phyloP scores from a whole-genome alignment of 2,329 filamentous ascomycete genomes.

The Colletotrichum karsti region DNA sequence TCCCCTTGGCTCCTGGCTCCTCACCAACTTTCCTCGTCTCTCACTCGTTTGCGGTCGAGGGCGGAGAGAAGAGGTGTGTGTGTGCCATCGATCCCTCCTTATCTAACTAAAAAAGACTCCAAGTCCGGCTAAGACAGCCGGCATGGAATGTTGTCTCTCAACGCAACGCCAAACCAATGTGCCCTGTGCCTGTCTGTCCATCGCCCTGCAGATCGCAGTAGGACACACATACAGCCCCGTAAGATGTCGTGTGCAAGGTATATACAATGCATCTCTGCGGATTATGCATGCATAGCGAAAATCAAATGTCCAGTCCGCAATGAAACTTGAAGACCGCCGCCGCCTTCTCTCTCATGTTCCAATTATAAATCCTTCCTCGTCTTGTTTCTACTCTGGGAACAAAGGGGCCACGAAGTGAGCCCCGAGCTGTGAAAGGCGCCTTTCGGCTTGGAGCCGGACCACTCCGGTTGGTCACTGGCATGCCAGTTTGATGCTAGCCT shows the following conservation, averaged over 20 bases:
- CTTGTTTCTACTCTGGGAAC: not conserved
- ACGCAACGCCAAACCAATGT: constrained; percentile 23
- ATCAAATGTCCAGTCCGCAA: constrained; percentile 1
- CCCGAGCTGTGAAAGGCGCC: not conserved
- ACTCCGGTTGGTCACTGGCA: constrained; percentile 23
- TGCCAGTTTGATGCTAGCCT: constrained; percentile 38
- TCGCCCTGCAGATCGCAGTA: constrained; percentile 8
- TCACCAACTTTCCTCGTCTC: constrained; percentile 3
- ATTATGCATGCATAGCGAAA: constrained; percentile 5
- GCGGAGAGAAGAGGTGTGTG: not conserved
- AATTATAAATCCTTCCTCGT: constrained; percentile 23
- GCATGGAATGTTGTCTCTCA: constrained; percentile 30
- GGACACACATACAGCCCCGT: not conserved
- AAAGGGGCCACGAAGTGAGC: not conserved
- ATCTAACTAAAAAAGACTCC: constrained; percentile 3
- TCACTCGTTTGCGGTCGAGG: constrained; percentile 4
- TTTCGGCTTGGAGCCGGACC: not conserved
- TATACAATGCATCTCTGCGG: not conserved
- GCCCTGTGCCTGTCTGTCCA: not conserved
- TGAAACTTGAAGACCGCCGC: constrained; percentile 7
- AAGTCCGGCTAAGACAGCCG: constrained; percentile 18
- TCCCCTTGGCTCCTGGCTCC: not conserved
- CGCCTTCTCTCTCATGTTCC: constrained; percentile 16
- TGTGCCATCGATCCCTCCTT: constrained; percentile 13
- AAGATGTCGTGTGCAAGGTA: not conserved